Evolutionary conservation across 176 grass and related monocot genomes (phyloP).

Genomic region (Triticum monococcum): DNA sequence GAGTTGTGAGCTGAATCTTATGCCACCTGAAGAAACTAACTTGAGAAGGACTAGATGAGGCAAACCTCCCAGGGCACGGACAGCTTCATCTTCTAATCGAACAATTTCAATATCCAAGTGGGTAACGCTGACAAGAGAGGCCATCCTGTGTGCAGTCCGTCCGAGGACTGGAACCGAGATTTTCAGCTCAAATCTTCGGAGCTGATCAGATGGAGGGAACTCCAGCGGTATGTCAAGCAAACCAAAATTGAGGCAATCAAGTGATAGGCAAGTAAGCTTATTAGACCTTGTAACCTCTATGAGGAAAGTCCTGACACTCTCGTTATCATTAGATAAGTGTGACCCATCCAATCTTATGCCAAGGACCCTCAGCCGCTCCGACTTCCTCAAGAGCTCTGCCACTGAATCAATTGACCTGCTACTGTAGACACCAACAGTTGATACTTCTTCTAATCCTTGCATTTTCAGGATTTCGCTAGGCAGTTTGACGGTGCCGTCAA

Average conservation of each 20-base stretch:
- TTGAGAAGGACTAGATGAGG: neutral
- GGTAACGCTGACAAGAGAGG: neutral
- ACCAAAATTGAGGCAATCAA: neutral
- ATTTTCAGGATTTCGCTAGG: neutral
- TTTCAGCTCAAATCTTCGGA: neutral
- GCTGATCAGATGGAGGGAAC: neutral
- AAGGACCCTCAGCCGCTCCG: neutral
- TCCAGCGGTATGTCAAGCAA: neutral
- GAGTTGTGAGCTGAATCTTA: neutral
- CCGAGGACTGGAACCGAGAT: fast-evolving
- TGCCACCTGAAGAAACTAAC: neutral
- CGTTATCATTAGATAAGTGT: neutral
- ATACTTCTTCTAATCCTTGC: conserved; percentile 13
- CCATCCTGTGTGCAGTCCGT: neutral
- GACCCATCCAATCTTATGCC: neutral
- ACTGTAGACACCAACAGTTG: neutral
- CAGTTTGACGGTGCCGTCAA: fast-evolving
- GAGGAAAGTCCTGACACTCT: neutral
- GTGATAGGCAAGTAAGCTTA: neutral
- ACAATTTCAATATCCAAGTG: neutral
- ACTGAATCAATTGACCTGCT: too few relatives aligned
- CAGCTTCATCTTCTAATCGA: neutral
- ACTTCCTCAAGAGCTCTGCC: neutral
- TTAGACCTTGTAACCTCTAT: neutral
- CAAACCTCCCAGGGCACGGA: neutral